Evolutionary conservation across 1,139 yeast species (phyloP).

Genomic region (Geotrichum aggregatum): DNA sequence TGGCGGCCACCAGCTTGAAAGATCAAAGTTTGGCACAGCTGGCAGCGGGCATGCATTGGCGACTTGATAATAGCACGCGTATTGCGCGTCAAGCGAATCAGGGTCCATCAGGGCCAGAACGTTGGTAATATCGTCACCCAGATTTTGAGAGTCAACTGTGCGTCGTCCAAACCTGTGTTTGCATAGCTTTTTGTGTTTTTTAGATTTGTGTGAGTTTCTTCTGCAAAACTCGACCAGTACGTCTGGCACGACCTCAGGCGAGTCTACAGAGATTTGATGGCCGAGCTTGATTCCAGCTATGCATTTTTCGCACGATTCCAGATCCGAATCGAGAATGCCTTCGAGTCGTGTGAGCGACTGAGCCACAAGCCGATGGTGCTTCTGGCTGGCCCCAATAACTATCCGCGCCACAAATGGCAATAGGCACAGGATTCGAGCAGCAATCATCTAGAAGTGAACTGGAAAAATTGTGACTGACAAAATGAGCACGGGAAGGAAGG

Average conservation of each 20-base stretch:
- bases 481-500: too few species aligned
- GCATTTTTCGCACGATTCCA: conserved; percentile 39
- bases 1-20: conserved; percentile 44
- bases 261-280: conserved; percentile 39
- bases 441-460: too few species aligned
- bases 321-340: background rate
- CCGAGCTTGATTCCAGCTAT: conserved; percentile 43
- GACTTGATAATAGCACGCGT: conserved; percentile 48
- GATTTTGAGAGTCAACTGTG: conserved; percentile 34
- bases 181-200: conserved; percentile 29
- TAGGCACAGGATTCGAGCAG: too few species aligned
- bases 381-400: too few species aligned
- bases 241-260: conserved; percentile 44
- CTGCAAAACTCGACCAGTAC: conserved; percentile 46
- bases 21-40: conserved; percentile 41
- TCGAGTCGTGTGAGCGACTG: background rate
- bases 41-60: conserved; percentile 43
- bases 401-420: too few species aligned
- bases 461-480: too few species aligned
- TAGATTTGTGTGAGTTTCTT: conserved; percentile 30
- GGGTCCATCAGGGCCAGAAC: conserved; percentile 46
- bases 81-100: conserved; percentile 44
- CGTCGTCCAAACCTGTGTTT: conserved; percentile 33
- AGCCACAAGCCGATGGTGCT: background rate
- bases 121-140: conserved; percentile 46